Percentiles rank a stretch among this genome's conserved stretches.
Evolutionary conservation across 768 basidiomycete genomes (phyloP).

Genomic region (Amanita muscaria): DNA sequence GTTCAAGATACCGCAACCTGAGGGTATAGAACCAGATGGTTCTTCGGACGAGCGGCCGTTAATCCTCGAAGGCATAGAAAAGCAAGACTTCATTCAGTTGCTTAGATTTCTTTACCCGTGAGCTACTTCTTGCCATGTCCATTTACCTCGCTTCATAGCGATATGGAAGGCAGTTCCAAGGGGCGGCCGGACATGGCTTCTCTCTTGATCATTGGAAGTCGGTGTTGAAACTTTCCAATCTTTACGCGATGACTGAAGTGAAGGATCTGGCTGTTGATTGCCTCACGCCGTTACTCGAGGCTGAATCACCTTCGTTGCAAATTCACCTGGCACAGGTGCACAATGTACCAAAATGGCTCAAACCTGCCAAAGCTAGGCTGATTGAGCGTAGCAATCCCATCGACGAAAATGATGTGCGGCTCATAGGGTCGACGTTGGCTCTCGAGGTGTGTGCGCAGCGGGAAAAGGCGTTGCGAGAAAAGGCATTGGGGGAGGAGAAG

Average conservation of each 20-base stretch:
- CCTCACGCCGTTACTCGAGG: conserved; percentile 12
- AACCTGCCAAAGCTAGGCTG: conserved; percentile 19
- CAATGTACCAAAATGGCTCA: conserved; percentile 25
- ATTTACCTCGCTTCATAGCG: neutral
- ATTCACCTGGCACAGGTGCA: conserved; percentile 25
- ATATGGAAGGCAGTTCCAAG: neutral
- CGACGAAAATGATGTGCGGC: conserved; percentile 16
- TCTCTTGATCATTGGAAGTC: conserved; percentile 26
- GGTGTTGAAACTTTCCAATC: conserved; percentile 28
- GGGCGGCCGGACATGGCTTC: neutral
- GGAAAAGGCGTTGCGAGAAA: too few relatives aligned
- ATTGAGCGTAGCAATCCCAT: conserved; percentile 17
- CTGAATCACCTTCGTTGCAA: conserved; percentile 18
- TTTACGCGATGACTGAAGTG: conserved; percentile 28
- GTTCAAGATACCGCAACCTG: conserved; percentile 16
- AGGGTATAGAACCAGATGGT: conserved; percentile 15
- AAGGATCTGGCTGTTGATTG: conserved; percentile 21
- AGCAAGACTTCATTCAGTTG: conserved; percentile 18
- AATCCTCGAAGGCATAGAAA: conserved; percentile 16
- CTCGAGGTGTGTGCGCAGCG: conserved; percentile 10
- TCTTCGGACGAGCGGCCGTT: conserved; percentile 19
- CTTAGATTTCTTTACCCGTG: conserved; percentile 22
- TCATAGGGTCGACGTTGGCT: conserved; percentile 18
- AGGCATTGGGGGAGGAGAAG: too few relatives aligned
- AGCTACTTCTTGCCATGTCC: conserved; percentile 10